phyloP scores from a whole-genome alignment of 495 filamentous ascomycete species.

The Lentithecium fluviatile region DNA sequence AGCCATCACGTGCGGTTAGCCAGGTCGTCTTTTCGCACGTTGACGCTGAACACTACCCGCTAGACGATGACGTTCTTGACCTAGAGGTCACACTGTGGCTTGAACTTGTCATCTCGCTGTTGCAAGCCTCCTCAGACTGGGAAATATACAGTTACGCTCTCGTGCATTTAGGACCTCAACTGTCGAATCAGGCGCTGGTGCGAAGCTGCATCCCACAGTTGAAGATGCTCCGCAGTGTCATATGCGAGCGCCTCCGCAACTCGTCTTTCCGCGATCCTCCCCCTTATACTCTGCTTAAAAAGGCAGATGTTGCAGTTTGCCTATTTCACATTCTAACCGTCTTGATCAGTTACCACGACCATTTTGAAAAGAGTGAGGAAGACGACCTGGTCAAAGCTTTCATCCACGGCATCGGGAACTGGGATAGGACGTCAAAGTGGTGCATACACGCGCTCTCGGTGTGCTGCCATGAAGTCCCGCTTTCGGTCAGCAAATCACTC shows the following conservation, averaged over 20 bases:
- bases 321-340: slow-evolving; percentile 81
- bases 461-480: slow-evolving; percentile 88
- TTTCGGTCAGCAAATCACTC: slow-evolving; percentile 75
- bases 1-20: slow-evolving; percentile 38
- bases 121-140: slow-evolving; percentile 83
- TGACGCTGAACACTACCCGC: slow-evolving; percentile 23
- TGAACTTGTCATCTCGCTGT: slow-evolving; percentile 66
- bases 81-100: slow-evolving; percentile 74
- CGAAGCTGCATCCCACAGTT: slow-evolving; percentile 66
- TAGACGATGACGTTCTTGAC: slow-evolving; percentile 34
- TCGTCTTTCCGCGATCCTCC: slow-evolving; percentile 50
- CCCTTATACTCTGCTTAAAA: slow-evolving; percentile 66
- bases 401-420: slow-evolving; percentile 73
- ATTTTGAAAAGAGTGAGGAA: slow-evolving; percentile 80
- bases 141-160: slow-evolving; percentile 90
- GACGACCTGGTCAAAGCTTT: slow-evolving; percentile 87
- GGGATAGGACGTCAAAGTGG: slow-evolving; percentile 80
- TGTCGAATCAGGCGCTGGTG: slow-evolving; percentile 88
- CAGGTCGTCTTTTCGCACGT: slow-evolving; percentile 42
- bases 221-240: slow-evolving; percentile 67
- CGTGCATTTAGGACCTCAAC: slow-evolving; percentile 80
- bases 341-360: slow-evolving; percentile 80
- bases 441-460: slow-evolving; percentile 94
- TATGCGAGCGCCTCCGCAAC: slow-evolving; percentile 86
- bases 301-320: slow-evolving; percentile 82